Evolutionary conservation across 805 yeast species (phyloP).

Genomic region (Candida quercuum): DNA sequence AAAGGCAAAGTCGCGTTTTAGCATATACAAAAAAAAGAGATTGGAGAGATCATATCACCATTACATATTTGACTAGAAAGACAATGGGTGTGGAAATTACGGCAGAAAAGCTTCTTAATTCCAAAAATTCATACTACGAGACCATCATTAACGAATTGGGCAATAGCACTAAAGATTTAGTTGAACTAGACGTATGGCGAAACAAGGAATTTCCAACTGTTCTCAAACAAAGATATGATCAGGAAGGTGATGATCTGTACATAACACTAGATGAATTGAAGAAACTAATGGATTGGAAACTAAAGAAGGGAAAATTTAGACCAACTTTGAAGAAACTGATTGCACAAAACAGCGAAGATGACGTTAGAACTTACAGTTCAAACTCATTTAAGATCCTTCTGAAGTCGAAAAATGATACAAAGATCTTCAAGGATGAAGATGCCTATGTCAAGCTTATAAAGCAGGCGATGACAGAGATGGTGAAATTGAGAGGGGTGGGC

Average conservation of each 20-base stretch:
- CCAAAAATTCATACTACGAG: constrained; percentile 6
- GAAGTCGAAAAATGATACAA: not conserved
- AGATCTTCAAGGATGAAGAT: constrained; percentile 1
- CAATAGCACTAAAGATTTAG: constrained; percentile 2
- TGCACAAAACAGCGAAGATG: constrained; percentile 13
- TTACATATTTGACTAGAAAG: no score
- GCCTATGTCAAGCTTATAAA: constrained; percentile 10
- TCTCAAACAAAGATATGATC: constrained; percentile 6
- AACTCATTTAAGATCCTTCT: constrained; percentile 14
- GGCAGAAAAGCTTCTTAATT: constrained; percentile 1
- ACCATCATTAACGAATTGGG: constrained; percentile 5
- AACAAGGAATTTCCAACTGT: constrained; percentile 4
- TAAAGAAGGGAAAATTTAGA: constrained; percentile 24
- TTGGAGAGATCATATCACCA: no score
- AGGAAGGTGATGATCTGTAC: not conserved
- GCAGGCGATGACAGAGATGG: constrained; percentile 5
- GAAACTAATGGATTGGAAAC: constrained; percentile 22
- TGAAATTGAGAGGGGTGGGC: constrained; percentile 20
- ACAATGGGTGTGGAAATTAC: not conserved
- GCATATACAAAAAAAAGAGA: no score
- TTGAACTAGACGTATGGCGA: constrained; percentile 20
- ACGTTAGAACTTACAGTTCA: constrained; percentile 6
- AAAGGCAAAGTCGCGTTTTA: no score
- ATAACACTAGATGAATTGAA: constrained; percentile 16
- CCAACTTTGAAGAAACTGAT: constrained; percentile 19